Evolutionary conservation across 306 rosid species (phyloP).

Genomic region (Hylodesmum podocarpum): DNA sequence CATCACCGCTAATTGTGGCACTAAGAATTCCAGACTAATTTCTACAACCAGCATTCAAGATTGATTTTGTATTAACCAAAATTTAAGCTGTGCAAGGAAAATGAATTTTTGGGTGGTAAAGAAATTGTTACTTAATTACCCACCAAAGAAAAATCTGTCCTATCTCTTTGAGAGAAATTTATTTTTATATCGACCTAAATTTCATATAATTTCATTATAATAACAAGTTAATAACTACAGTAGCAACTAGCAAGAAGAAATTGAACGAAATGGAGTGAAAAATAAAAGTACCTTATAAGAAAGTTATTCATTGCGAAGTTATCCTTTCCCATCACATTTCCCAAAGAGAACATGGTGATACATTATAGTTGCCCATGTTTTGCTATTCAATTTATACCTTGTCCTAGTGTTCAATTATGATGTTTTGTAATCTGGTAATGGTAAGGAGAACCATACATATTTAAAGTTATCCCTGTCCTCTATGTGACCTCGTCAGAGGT

Average conservation of each 20-base stretch:
- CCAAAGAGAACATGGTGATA: conserved; percentile 25
- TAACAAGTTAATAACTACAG: not conserved
- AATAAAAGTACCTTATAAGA: conserved; percentile 23
- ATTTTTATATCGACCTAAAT: not conserved
- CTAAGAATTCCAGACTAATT: not conserved
- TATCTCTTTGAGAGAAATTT: too few species aligned
- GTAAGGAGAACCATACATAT: conserved; percentile 22
- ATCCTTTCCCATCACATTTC: conserved; percentile 40
- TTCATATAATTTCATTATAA: not conserved
- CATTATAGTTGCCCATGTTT: conserved; percentile 21
- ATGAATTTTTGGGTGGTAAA: too few species aligned
- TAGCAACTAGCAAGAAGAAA: not conserved
- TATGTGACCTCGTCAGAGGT: conserved; percentile 2
- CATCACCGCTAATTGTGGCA: conserved; percentile 2
- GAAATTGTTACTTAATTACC: too few species aligned
- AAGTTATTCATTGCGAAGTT: not conserved
- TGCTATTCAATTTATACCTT: conserved; percentile 21
- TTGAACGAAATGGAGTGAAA: not conserved
- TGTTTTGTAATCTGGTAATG: conserved; percentile 12
- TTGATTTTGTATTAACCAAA: too few species aligned
- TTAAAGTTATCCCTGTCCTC: conserved; percentile 24
- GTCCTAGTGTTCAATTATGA: conserved; percentile 28
- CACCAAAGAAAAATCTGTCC: too few species aligned
- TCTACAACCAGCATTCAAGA: not conserved
- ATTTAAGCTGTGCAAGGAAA: too few species aligned